A percentile compares a stretch with the other conserved stretches of the same genome.
Evolutionary conservation across 129 eudicot genomes (phyloP).

Genomic region (Centella asiatica): DNA sequence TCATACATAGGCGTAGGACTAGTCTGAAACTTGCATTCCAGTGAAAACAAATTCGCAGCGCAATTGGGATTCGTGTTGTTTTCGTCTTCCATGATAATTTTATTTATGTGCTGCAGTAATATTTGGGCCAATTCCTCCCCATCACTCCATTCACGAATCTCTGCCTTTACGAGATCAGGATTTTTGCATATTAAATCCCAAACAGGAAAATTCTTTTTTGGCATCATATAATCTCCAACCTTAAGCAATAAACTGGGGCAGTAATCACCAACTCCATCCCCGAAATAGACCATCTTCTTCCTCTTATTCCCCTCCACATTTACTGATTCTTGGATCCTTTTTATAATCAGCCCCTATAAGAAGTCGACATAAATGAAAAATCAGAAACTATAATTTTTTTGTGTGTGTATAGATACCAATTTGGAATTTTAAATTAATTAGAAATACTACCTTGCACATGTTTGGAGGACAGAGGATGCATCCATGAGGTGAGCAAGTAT

Average conservation of each 20-base stretch:
- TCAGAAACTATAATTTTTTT: too few species aligned
- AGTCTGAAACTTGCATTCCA: conserved; percentile 47
- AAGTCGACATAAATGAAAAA: neutral
- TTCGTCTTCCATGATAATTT: conserved; percentile 9
- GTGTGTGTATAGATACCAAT: neutral
- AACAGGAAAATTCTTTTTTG: conserved; percentile 69
- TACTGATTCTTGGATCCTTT: conserved; percentile 42
- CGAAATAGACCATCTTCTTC: conserved; percentile 54
- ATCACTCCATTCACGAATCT: conserved; percentile 53
- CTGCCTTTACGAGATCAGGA: conserved; percentile 32
- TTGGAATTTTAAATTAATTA: neutral
- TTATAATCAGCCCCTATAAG: conserved; percentile 54
- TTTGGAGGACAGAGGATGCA: conserved; percentile 79
- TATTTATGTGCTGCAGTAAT: conserved; percentile 29
- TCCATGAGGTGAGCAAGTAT: conserved; percentile 56
- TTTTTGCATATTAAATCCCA: conserved; percentile 78
- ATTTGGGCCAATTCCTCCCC: conserved; percentile 52
- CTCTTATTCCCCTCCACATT: conserved; percentile 18
- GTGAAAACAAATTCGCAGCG: conserved; percentile 13
- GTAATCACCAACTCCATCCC: conserved; percentile 79
- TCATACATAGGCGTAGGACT: conserved; percentile 35
- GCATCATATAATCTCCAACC: conserved; percentile 61
- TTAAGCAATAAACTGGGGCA: conserved; percentile 65
- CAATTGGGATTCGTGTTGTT: neutral
- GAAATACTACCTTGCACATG: conserved; percentile 79